Conservation (phyloP, 148 eudicot species). For the Fagopyrum esculentum region DNA sequence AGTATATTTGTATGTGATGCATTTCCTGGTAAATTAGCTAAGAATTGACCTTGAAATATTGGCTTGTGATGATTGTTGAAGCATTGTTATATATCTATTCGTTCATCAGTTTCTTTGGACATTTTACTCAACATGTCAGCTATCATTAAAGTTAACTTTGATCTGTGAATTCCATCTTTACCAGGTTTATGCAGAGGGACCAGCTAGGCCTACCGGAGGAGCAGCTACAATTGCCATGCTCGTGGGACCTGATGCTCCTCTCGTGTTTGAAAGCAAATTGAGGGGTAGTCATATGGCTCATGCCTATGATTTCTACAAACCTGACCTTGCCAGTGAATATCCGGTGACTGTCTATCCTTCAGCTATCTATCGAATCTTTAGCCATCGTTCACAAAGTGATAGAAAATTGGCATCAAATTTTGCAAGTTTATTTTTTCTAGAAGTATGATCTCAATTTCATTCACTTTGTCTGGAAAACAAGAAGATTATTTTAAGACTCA, state of each 20-base stretch:
- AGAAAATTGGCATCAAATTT: background rate
- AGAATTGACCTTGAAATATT: background rate
- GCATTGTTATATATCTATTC: background rate
- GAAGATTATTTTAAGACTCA: background rate
- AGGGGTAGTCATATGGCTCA: slow-evolving; percentile 96
- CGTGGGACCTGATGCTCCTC: slow-evolving; percentile 91
- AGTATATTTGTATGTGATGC: too few relatives aligned
- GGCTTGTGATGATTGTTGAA: background rate
- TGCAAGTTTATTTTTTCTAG: background rate
- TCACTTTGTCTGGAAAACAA: background rate
- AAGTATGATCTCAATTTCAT: background rate
- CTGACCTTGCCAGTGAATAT: slow-evolving; percentile 96
- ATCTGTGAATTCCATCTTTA: slow-evolving; percentile 13
- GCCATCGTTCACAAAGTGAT: background rate
- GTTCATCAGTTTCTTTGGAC: background rate
- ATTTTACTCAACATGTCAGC: background rate
- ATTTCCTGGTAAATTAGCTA: too few relatives aligned
- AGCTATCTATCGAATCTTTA: background rate
- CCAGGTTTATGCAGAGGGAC: slow-evolving; percentile 97
- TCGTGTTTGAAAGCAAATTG: slow-evolving; percentile 88
- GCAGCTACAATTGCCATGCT: slow-evolving; percentile 98
- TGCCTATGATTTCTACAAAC: slow-evolving; percentile 96
- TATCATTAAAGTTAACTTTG: background rate
- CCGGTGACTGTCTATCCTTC: slow-evolving; percentile 44
- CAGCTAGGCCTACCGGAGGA: slow-evolving; percentile 98